Evolutionary conservation across 371 early-diverging fungal genomes (phyloP), one percentile per base, ranked within the genome.

Genomic region (Mortierella sp.): DNA sequence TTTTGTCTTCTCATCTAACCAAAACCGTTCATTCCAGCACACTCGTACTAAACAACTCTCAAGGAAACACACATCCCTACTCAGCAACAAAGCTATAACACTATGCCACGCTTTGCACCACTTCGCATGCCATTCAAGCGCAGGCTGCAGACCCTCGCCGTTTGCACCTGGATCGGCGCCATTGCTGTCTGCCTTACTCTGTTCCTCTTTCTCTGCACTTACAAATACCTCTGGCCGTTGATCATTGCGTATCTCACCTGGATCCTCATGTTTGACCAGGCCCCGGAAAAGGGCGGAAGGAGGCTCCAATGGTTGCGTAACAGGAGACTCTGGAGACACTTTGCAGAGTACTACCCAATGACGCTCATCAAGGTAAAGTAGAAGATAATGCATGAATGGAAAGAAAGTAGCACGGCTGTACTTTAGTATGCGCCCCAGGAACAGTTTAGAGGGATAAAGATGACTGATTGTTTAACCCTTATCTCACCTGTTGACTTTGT

Each of bases 261-360:
- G 84, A 72, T 93, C 13, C 85, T 88, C 21, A 88, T 90, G 78
- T 80, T 91, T 79, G 94, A 94, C 80, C 82, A 88, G 48, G 92
- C 93, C 8, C 93, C 94, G 1, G 94, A 94, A 80, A 88, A 82
- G 11, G 96, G 96, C 34, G 96, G 95, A 28, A 88, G 97, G 47
- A 89, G 91, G n/a, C 73, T 90, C 38, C 84, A 92, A 70, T 92
- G 92, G 90, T 83, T 93, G 44, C 91, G 96, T 21, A 74, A 79
- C 24, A 73, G 86, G 82, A 19, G 14, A 5, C 74, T 73, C 19
- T 97, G 97, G 97, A 91, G 79, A 52, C 94, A 94, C 87, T 92
- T 96, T 84, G 92, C 93, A 4, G 94, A 93, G 38, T 98, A 95
- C 80, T 98, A 96, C 78, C 97, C 97, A 8, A 92, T 93, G 63